Percentiles rank a stretch among this genome's conserved stretches.
Conservation (phyloP, 441 rosid species). For the Erodium trifolium region DNA sequence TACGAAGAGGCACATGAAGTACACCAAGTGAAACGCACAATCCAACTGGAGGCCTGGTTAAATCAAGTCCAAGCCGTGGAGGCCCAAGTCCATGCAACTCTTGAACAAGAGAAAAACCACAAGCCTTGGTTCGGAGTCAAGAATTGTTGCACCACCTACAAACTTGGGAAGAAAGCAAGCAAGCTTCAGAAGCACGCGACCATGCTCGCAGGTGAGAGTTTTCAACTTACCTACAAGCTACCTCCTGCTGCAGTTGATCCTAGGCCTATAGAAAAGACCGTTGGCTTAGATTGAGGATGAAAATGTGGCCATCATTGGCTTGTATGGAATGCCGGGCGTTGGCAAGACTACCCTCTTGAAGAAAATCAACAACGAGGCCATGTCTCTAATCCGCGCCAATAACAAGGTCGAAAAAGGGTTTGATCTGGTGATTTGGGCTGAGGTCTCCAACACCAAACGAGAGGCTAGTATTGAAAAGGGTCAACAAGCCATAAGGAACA, state of each 20-base stretch:
- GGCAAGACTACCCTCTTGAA: constrained; percentile 13
- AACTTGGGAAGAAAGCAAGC: constrained; percentile 10
- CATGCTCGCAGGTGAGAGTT: background rate
- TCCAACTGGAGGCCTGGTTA: constrained; percentile 4
- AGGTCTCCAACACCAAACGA: constrained; percentile 10
- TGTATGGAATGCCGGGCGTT: constrained; percentile 12
- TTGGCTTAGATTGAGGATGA: background rate
- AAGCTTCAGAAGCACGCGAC: background rate
- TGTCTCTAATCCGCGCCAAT: background rate
- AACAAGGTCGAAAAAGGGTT: background rate
- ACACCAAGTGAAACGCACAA: background rate
- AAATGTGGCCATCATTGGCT: constrained; percentile 5
- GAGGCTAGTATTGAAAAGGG: constrained; percentile 7
- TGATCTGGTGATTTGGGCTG: constrained; percentile 10
- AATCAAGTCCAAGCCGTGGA: background rate
- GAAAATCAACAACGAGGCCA: background rate
- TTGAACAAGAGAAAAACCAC: background rate
- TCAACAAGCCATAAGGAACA: constrained; percentile 15
- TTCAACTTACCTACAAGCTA: background rate
- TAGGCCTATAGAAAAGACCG: constrained; percentile 8
- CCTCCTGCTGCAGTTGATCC: background rate
- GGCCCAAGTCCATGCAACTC: background rate
- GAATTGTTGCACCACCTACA: constrained; percentile 5
- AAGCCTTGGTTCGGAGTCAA: constrained; percentile 2
- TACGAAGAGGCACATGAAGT: background rate